phyloP scores from a whole-genome alignment of 2,329 filamentous ascomycete species.

The Harringtonia lauricola region DNA sequence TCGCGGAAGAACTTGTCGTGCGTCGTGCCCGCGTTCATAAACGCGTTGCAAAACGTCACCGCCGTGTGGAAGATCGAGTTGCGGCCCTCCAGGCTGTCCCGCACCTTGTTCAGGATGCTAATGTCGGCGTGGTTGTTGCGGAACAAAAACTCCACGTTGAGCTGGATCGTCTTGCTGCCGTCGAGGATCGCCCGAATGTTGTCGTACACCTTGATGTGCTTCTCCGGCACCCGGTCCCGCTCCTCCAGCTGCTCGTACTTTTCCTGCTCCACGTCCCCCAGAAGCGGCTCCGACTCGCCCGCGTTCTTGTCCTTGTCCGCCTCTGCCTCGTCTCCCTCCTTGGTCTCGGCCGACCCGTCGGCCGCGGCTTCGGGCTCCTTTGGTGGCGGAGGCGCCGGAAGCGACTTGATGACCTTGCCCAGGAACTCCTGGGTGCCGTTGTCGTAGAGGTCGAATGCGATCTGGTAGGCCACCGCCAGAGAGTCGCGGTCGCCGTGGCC shows the following conservation, averaged over 20 bases:
- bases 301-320: conserved; percentile 25
- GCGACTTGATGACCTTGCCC: conserved; percentile 71
- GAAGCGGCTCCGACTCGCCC: neutral
- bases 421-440: conserved; percentile 97
- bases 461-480: conserved; percentile 84
- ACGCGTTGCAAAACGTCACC: conserved; percentile 94
- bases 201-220: conserved; percentile 44
- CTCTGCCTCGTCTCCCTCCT: conserved; percentile 27
- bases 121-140: conserved; percentile 90
- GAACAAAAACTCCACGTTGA: conserved; percentile 85
- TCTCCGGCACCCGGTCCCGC: conserved; percentile 24
- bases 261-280: too few relatives aligned
- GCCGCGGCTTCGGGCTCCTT: conserved; percentile 21
- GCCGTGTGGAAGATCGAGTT: conserved; percentile 98
- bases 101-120: conserved; percentile 88
- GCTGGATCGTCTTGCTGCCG: conserved; percentile 84
- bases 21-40: conserved; percentile 98
- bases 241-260: too few relatives aligned
- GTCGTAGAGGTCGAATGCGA: conserved; percentile 95
- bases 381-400: conserved; percentile 46
- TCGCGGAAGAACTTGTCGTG: conserved; percentile 98
- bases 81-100: conserved; percentile 86
- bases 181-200: conserved; percentile 63
- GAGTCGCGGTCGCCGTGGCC: conserved; percentile 68
- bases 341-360: conserved; percentile 27